Base-by-base conservation (phyloP, 495 filamentous ascomycete genomes). In the Xylaria longipes region DNA sequence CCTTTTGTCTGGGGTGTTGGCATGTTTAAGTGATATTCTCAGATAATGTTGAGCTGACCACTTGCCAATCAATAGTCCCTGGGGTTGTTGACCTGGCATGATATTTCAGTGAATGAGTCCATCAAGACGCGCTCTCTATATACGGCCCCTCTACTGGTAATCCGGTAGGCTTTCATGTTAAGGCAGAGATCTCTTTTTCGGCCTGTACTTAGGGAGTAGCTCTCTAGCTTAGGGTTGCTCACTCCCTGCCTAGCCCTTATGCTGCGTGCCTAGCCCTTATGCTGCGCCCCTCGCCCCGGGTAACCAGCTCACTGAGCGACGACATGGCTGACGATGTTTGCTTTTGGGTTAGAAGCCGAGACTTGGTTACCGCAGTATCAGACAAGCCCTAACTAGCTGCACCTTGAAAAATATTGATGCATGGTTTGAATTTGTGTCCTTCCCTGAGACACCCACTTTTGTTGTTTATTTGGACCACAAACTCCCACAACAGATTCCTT, bases 281-380 rank as follows among this genome's bases (percentile, higher is more conserved):
- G 29, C 25, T 37, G 29, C 22, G 46, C 29, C 41, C 33, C 60
- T 61, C 46, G 14, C 22, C 14, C n/a, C 33, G 17, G 27, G 31
- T 33, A 35, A 66, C 48, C 33, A 39, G 46, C 3, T 12, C 43
- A 25, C 31, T 17, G 4, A 8, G 2, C 57, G 68, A 39, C 68
- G 35, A 70, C 68, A 63, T 62, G 45, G 33, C 39, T 60, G 45
- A 20, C 58, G 68, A 70, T 70, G 43, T 52, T 50, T 25, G 5
- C 35, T 31, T 11, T 54, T 41, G 45, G 48, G 14, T 62, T 50
- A 1, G 29, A 45, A n/a, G 68, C 14, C 3, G 48, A 43, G 14
- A 62, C 58, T 29, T 69, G 58, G 60, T 64, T 63, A 15, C 60
- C 33, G 20, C 48, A 14, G 60, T 33, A 39, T 31, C 22, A 58